phyloP scores from a whole-genome alignment of 345 rosid genomes.

The Heritiera fomes region DNA sequence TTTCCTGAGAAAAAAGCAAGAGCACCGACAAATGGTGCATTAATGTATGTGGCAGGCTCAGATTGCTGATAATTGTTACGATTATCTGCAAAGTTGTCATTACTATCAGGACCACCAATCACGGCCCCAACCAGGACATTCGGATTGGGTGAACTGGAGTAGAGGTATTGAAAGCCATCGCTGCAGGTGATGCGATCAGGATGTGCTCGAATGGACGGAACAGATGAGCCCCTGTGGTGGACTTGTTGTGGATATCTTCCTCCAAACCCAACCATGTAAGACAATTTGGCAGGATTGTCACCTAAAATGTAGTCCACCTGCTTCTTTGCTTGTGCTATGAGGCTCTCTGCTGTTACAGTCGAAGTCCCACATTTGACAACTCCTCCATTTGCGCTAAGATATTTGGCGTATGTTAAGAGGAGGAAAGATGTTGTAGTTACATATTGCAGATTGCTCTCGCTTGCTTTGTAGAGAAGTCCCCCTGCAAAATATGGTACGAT shows the following conservation, averaged over 20 bases:
- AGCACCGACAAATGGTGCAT: conserved; percentile 74
- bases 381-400: conserved; percentile 46
- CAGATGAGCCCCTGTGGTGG: conserved; percentile 90
- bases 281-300: conserved; percentile 72
- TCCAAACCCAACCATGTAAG: conserved; percentile 94
- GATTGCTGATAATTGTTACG: conserved; percentile 67
- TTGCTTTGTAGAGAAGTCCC: conserved; percentile 65
- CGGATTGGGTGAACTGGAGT: conserved; percentile 54
- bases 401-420: conserved; percentile 63
- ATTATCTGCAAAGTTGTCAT: conserved; percentile 57
- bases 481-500: conserved; percentile 32
- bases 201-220: conserved; percentile 59
- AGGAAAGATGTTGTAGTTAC: conserved; percentile 65
- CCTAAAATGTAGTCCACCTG: conserved; percentile 90
- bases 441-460: conserved; percentile 68
- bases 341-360: conserved; percentile 38
- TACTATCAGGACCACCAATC: conserved; percentile 64
- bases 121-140: conserved; percentile 65
- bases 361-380: conserved; percentile 45
- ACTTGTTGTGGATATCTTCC: conserved; percentile 64
- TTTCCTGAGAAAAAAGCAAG: conserved; percentile 56
- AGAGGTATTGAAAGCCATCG: conserved; percentile 53
- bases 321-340: conserved; percentile 53
- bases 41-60: conserved; percentile 73
- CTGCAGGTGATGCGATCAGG: conserved; percentile 52